A percentile compares a stretch with the other conserved stretches of the same genome.
These are phyloP conservation scores for Scorias spongiosa DNA, from an alignment of 2,329 filamentous ascomycete genomes.

Conservation along the genomic window DNA sequence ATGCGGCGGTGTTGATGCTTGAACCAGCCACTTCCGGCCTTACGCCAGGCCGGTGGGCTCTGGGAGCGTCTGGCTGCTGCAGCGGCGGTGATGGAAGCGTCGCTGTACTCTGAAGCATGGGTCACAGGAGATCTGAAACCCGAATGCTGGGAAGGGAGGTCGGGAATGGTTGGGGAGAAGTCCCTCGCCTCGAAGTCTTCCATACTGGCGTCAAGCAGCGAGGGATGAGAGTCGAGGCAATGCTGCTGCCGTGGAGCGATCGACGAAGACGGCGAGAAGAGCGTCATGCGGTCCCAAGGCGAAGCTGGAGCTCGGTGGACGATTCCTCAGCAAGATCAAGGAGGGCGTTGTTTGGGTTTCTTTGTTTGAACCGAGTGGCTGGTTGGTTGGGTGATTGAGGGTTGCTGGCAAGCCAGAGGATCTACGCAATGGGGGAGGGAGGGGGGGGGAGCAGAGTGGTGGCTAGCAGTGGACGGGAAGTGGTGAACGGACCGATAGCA, in stretches of 20 bases:
- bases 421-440: no score
- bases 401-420: no score
- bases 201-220: slow-evolving; percentile 40
- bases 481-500: no score
- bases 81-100: slow-evolving; percentile 25
- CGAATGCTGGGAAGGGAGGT: slow-evolving; percentile 44
- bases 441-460: no score
- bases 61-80: slow-evolving; percentile 35
- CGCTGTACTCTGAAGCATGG: slow-evolving; percentile 29
- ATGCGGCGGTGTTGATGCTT: slow-evolving; percentile 21
- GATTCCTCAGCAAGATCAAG: no score
- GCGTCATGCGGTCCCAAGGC: background rate
- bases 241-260: slow-evolving; percentile 3
- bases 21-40: slow-evolving; percentile 45
- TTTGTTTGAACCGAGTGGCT: no score
- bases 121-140: slow-evolving; percentile 35
- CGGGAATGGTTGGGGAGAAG: slow-evolving; percentile 37
- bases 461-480: no score
- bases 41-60: slow-evolving; percentile 51
- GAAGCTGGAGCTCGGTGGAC: background rate
- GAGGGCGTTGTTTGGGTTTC: no score
- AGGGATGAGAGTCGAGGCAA: slow-evolving; percentile 42
- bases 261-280: slow-evolving; percentile 6
- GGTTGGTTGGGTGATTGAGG: no score
- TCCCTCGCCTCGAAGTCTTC: slow-evolving; percentile 46